phyloP scores from a whole-genome alignment of 345 rosid species.

The Linum tenue region DNA sequence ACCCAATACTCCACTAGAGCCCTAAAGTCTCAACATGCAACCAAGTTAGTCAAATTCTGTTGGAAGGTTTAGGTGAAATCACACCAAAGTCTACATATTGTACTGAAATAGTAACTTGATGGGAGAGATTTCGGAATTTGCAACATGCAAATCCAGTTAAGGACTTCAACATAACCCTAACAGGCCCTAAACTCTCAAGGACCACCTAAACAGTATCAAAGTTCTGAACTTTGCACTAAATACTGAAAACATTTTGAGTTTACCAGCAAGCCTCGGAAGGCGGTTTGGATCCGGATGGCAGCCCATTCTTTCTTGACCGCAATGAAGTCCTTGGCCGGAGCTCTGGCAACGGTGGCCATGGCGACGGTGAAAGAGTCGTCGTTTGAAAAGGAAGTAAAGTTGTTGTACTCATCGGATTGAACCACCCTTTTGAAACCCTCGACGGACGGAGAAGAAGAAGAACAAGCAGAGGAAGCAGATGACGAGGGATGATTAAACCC shows the following conservation, averaged over 20 bases:
- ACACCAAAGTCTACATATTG: no score
- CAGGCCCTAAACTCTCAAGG: no score
- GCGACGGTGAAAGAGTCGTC: slow-evolving; percentile 52
- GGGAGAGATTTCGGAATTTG: no score
- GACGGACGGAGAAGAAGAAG: slow-evolving; percentile 21
- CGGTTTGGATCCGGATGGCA: slow-evolving; percentile 75
- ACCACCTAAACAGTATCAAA: no score
- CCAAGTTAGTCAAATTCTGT: no score
- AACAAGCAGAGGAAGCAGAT: not conserved
- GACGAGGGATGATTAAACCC: slow-evolving; percentile 14
- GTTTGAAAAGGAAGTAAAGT: slow-evolving; percentile 26
- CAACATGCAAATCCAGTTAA: no score
- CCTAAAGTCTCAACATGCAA: no score
- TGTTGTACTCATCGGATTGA: slow-evolving; percentile 37
- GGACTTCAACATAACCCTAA: no score
- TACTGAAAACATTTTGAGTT: not conserved
- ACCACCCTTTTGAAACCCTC: slow-evolving; percentile 37
- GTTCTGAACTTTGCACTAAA: no score
- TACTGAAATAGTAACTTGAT: no score
- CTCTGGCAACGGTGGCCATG: slow-evolving; percentile 68
- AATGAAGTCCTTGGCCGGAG: slow-evolving; percentile 63
- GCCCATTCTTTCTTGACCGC: slow-evolving; percentile 77
- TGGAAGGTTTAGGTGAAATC: no score
- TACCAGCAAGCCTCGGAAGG: slow-evolving; percentile 79
- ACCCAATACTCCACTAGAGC: not conserved